Evolutionary conservation across 1,139 yeast genomes (phyloP).

Genomic region (Blastobotrys proliferans): DNA sequence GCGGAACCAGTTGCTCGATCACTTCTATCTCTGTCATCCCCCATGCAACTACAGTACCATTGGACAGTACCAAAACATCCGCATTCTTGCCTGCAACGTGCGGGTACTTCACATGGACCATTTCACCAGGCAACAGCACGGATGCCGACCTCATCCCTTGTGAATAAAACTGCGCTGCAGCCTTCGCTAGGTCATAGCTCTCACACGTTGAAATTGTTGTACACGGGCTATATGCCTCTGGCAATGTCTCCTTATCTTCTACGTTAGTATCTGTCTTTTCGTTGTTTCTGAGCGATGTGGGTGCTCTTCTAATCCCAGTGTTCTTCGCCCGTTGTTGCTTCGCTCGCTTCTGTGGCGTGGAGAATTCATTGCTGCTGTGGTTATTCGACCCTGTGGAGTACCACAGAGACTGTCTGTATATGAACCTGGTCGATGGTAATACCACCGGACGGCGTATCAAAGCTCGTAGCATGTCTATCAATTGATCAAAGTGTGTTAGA

Average conservation of each 20-base stretch:
- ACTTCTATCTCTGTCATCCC: constrained; percentile 54
- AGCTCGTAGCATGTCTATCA: too few relatives aligned
- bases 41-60: constrained; percentile 83
- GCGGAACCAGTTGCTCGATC: constrained; percentile 41
- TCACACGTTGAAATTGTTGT: constrained; percentile 72
- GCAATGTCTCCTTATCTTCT: background rate
- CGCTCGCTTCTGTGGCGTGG: background rate
- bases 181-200: constrained; percentile 51
- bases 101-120: constrained; percentile 44
- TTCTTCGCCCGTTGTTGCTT: background rate
- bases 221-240: constrained; percentile 29
- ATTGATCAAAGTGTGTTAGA: too few relatives aligned
- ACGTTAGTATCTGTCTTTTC: background rate
- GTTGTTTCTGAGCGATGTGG: background rate
- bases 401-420: too few relatives aligned
- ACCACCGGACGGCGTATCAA: too few relatives aligned
- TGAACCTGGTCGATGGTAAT: too few relatives aligned
- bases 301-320: background rate
- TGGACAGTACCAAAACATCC: constrained; percentile 61
- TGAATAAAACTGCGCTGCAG: constrained; percentile 36
- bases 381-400: too few relatives aligned
- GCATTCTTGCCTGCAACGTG: constrained; percentile 38
- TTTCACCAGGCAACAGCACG: constrained; percentile 67
- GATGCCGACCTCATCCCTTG: constrained; percentile 39
- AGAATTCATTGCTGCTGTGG: background rate